phyloP scores from a whole-genome alignment of 169 alveolate genomes.

The Babesia gibsoni region DNA sequence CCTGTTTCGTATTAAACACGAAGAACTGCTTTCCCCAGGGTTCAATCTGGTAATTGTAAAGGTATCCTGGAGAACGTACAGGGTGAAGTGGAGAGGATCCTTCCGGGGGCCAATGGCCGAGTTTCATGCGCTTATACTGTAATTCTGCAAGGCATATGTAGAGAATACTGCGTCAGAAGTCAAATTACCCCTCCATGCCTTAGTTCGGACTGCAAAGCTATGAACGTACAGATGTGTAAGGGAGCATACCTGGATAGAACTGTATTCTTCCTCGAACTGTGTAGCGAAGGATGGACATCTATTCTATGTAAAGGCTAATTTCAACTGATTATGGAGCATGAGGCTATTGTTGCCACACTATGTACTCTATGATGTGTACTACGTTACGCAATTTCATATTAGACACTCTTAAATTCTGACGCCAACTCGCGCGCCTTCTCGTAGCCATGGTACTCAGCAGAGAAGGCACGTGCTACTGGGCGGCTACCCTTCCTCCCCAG shows the following conservation, averaged over 20 bases:
- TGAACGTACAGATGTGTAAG: neutral
- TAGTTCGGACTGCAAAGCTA: constrained; percentile 31
- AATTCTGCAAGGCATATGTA: constrained; percentile 2
- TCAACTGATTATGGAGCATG: neutral
- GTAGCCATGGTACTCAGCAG: constrained; percentile 66
- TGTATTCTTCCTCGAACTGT: constrained; percentile 45
- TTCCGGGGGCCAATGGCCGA: constrained; percentile 64
- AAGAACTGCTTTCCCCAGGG: constrained; percentile 71
- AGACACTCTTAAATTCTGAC: neutral
- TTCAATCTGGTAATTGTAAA: constrained; percentile 29
- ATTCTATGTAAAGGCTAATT: neutral
- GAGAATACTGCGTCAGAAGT: neutral
- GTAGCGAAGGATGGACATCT: constrained; percentile 45
- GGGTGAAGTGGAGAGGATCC: constrained; percentile 65
- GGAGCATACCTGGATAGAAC: constrained; percentile 50
- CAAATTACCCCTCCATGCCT: constrained; percentile 59
- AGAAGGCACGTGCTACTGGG: constrained; percentile 56
- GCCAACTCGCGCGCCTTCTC: constrained; percentile 39
- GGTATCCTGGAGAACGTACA: constrained; percentile 3
- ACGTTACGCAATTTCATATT: neutral
- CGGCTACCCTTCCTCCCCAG: constrained; percentile 38
- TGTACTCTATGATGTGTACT: neutral
- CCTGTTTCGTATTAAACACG: constrained; percentile 52
- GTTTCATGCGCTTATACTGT: constrained; percentile 54
- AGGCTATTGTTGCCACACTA: neutral